Percentiles rank a stretch among this genome's conserved stretches.
These are phyloP conservation scores for Cucurbitaria berberidis DNA, from an alignment of 2,329 filamentous ascomycete genomes.

Conservation along the genomic window DNA sequence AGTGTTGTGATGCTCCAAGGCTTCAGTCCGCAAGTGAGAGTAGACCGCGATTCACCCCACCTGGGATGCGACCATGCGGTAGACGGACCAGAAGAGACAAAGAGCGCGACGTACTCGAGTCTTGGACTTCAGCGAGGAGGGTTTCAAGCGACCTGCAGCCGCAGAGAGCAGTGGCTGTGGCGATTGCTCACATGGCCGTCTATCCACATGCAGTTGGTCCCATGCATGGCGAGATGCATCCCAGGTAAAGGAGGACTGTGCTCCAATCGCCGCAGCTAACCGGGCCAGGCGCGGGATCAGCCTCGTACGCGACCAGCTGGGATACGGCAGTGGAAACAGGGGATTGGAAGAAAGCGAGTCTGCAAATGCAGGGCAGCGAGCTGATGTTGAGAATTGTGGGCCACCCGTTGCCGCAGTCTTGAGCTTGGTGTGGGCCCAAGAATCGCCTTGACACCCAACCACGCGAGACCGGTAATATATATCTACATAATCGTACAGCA, in stretches of 20 bases:
- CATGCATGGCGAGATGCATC: slow-evolving; percentile 19
- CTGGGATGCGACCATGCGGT: slow-evolving; percentile 15
- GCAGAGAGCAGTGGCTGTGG: slow-evolving; percentile 37
- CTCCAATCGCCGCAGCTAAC: slow-evolving; percentile 39
- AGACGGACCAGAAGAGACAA: slow-evolving; percentile 15
- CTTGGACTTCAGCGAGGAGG: slow-evolving; percentile 13
- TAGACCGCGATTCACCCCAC: slow-evolving; percentile 28
- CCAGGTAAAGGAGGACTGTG: slow-evolving; percentile 8
- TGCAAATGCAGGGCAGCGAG: slow-evolving; percentile 16
- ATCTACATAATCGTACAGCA: slow-evolving; percentile 16
- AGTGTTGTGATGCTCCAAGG: neutral
- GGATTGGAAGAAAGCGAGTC: slow-evolving; percentile 23
- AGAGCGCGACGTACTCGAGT: slow-evolving; percentile 15
- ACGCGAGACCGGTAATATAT: slow-evolving; percentile 10
- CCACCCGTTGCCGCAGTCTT: slow-evolving; percentile 6
- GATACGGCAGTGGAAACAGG: slow-evolving; percentile 19
- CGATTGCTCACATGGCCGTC: slow-evolving; percentile 33
- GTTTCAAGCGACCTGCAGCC: slow-evolving; percentile 39
- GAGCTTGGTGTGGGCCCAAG: neutral
- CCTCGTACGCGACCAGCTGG: slow-evolving; percentile 32
- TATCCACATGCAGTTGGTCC: slow-evolving; percentile 28
- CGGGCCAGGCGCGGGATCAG: slow-evolving; percentile 37
- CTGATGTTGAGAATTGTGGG: slow-evolving; percentile 11
- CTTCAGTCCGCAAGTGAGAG: slow-evolving; percentile 1
- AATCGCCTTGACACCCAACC: slow-evolving; percentile 7